Evolutionary conservation across 129 eudicot genomes (phyloP).

Genomic region (Sambucus nigra): DNA sequence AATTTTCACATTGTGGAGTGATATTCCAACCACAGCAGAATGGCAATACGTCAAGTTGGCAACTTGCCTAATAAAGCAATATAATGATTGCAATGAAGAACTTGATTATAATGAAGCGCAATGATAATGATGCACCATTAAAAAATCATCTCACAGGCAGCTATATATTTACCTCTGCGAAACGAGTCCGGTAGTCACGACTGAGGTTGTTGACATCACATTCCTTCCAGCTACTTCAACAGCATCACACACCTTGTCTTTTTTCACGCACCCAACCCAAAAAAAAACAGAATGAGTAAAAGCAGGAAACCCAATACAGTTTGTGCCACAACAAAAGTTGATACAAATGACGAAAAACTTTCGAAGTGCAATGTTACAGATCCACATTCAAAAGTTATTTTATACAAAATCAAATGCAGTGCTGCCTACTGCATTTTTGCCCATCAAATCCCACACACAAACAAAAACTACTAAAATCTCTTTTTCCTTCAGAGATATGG

Average conservation of each 20-base stretch:
- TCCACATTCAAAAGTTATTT: no score
- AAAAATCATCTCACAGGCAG: neutral
- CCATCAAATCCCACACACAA: no score
- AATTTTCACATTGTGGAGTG: neutral
- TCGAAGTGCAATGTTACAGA: no score
- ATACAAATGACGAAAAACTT: no score
- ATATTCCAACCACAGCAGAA: neutral
- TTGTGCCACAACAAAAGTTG: neutral
- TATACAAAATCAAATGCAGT: no score
- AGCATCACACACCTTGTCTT: constrained; percentile 80
- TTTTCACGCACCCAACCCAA: constrained; percentile 2
- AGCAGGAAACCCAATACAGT: neutral
- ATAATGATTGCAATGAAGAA: constrained; percentile 1
- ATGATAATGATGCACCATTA: neutral
- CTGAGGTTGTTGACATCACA: constrained; percentile 79
- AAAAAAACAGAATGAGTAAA: neutral
- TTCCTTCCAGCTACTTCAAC: constrained; percentile 83
- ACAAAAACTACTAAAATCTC: no score
- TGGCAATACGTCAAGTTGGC: neutral
- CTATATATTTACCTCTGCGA: constrained; percentile 37
- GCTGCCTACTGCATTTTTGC: no score
- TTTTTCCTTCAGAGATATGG: no score
- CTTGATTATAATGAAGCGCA: neutral
- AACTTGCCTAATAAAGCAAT: neutral
- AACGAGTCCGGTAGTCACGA: constrained; percentile 69